Conservation (phyloP, 2,329 filamentous ascomycete species). For the Coniosporium tulheliwenetii region DNA sequence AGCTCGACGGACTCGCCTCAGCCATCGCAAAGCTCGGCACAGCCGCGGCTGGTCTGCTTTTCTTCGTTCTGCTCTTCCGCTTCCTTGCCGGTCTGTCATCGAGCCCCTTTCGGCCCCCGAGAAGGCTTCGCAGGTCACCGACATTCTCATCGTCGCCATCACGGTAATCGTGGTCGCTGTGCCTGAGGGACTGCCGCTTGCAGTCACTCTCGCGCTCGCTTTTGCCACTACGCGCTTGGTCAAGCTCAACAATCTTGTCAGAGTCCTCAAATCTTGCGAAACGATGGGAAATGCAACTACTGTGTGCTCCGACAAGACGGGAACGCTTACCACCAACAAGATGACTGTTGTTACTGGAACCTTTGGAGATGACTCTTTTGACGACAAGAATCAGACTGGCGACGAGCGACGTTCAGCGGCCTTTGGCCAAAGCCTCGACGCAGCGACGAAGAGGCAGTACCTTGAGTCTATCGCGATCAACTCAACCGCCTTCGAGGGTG, state of each 20-base stretch:
- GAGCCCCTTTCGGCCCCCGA: constrained; percentile 9
- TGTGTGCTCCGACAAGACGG: constrained; percentile 23
- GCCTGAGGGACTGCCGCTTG: constrained; percentile 21
- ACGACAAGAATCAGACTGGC: constrained; percentile 36
- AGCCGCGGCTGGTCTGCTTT: constrained; percentile 19
- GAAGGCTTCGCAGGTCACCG: constrained; percentile 21
- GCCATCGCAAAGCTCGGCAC: constrained; percentile 35
- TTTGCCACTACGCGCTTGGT: constrained; percentile 19
- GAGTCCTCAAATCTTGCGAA: constrained; percentile 18
- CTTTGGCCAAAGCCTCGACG: constrained; percentile 26
- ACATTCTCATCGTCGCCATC: constrained; percentile 25
- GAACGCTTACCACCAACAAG: constrained; percentile 26
- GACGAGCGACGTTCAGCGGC: constrained; percentile 21
- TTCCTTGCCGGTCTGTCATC: constrained; percentile 16
- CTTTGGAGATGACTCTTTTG: constrained; percentile 25
- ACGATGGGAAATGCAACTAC: constrained; percentile 19
- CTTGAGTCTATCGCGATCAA: constrained; percentile 16
- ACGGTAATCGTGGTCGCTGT: constrained; percentile 27
- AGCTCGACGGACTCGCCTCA: constrained; percentile 35
- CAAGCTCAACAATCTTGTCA: constrained; percentile 19
- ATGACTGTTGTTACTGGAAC: constrained; percentile 26
- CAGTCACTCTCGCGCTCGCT: constrained; percentile 18
- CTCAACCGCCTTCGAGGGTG: constrained; percentile 41
- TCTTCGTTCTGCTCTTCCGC: constrained; percentile 22
- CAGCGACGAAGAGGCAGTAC: constrained; percentile 14